phyloP scores from a whole-genome alignment of 306 rosid genomes.

The Rubus idaeus region DNA sequence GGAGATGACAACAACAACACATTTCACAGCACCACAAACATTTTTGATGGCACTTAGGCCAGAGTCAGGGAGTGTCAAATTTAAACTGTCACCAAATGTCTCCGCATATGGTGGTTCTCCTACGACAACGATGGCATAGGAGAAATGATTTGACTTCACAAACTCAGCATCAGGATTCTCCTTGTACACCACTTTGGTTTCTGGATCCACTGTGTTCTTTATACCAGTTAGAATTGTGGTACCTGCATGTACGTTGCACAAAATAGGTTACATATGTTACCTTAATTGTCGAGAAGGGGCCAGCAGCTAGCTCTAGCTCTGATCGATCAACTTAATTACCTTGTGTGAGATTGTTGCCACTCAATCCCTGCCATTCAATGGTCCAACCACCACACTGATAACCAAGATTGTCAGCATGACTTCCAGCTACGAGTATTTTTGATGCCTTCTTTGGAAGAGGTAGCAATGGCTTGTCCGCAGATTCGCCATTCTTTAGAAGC shows the following conservation, averaged over 20 bases:
- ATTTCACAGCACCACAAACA: slow-evolving; percentile 37
- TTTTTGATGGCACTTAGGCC: slow-evolving; percentile 29
- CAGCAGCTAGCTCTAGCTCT: neutral
- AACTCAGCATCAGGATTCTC: slow-evolving; percentile 33
- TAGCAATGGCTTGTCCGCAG: slow-evolving; percentile 24
- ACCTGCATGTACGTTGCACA: slow-evolving; percentile 14
- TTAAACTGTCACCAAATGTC: slow-evolving; percentile 37
- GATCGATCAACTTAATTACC: slow-evolving; percentile 8
- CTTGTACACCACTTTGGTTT: slow-evolving; percentile 27
- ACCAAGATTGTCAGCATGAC: slow-evolving; percentile 45
- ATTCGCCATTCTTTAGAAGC: slow-evolving; percentile 37
- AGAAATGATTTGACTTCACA: slow-evolving; percentile 19
- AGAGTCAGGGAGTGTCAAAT: slow-evolving; percentile 30
- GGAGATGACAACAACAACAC: slow-evolving; percentile 35
- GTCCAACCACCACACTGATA: slow-evolving; percentile 51
- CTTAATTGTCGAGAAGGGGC: no score
- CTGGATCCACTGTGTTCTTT: slow-evolving; percentile 26
- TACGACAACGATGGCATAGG: slow-evolving; percentile 40
- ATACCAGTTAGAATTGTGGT: slow-evolving; percentile 27
- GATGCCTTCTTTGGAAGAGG: slow-evolving; percentile 36
- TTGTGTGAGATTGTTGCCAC: slow-evolving; percentile 23
- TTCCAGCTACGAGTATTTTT: slow-evolving; percentile 40
- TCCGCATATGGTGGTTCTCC: slow-evolving; percentile 48
- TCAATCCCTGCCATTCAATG: slow-evolving; percentile 35
- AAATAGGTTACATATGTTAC: neutral